phyloP scores from a whole-genome alignment of 345 rosid genomes.

The Cardamine chenopodiifolia region DNA sequence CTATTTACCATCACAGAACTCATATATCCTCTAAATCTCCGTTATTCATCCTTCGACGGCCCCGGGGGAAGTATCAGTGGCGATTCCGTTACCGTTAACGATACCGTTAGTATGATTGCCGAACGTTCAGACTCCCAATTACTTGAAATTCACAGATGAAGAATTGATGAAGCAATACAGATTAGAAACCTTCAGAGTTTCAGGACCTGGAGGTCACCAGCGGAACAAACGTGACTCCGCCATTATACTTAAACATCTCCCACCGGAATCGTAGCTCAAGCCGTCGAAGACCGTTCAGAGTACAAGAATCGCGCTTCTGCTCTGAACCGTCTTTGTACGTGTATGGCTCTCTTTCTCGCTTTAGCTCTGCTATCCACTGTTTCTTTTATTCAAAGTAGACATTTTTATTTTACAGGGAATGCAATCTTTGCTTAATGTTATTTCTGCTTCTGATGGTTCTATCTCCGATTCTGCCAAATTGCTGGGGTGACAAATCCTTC shows the following conservation, averaged over 20 bases:
- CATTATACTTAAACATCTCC: constrained; percentile 81
- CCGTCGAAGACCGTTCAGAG: constrained; percentile 89
- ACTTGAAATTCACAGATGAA: constrained; percentile 62
- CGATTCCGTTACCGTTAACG: not conserved
- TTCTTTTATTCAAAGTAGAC: not conserved
- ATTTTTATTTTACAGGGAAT: constrained; percentile 59
- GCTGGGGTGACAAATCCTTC: constrained; percentile 55
- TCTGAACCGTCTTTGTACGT: constrained; percentile 68
- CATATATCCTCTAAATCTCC: not conserved
- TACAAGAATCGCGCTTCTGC: constrained; percentile 93
- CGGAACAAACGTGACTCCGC: constrained; percentile 96
- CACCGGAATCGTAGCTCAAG: constrained; percentile 82
- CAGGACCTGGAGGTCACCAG: constrained; percentile 98
- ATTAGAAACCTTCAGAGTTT: constrained; percentile 67
- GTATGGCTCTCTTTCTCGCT: constrained; percentile 40
- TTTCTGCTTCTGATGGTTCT: constrained; percentile 79
- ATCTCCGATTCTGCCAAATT: constrained; percentile 75
- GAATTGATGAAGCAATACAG: constrained; percentile 82
- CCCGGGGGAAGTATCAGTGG: constrained; percentile 8
- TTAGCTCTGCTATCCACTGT: not conserved
- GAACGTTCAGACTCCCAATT: constrained; percentile 30
- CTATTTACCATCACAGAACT: not conserved
- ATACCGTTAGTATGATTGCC: not conserved
- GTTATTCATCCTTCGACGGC: constrained; percentile 29
- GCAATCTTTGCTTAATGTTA: constrained; percentile 84